Percentiles rank a stretch among this genome's conserved stretches.
Evolutionary conservation across 1,284 basidiomycete species (phyloP).

Genomic region (Microbotryomycetes sp.): DNA sequence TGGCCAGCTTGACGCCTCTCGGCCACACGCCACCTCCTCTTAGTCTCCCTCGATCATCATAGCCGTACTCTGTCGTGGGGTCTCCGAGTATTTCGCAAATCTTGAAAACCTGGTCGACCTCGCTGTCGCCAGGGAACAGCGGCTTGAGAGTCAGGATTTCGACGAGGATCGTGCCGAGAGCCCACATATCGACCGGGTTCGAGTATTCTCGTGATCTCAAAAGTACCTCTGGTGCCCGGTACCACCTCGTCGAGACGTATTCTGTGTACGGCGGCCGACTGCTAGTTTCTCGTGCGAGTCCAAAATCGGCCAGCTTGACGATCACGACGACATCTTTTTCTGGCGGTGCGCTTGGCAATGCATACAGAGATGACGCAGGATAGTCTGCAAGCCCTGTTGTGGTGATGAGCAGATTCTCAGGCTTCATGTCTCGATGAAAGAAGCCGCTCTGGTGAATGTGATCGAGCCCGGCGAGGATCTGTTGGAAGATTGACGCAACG

Average conservation of each 20-base stretch:
- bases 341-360: constrained; percentile 38
- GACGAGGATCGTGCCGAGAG: constrained; percentile 93
- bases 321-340: constrained; percentile 95
- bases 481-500: constrained; percentile 87
- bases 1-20: constrained; percentile 76
- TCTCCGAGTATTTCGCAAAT: constrained; percentile 92
- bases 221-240: constrained; percentile 94
- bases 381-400: constrained; percentile 96
- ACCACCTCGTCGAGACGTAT: constrained; percentile 98
- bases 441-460: constrained; percentile 91
- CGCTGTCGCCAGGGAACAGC: constrained; percentile 93
- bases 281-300: constrained; percentile 82
- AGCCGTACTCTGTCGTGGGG: constrained; percentile 73
- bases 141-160: constrained; percentile 93
- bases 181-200: constrained; percentile 98
- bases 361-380: constrained; percentile 48
- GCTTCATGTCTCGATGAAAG: constrained; percentile 99
- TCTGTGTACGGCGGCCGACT: constrained; percentile 94
- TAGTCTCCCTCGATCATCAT: constrained; percentile 59
- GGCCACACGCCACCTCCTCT: constrained; percentile 85
- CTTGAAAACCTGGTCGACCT: constrained; percentile 84
- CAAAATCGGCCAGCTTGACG: constrained; percentile 98
- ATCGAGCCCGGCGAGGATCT: constrained; percentile 80
- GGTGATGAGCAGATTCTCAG: constrained; percentile 99
- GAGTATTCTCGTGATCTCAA: constrained; percentile 87